Base-by-base conservation (phyloP, 257 asterid genomes). In the Forsythia suspensa region DNA sequence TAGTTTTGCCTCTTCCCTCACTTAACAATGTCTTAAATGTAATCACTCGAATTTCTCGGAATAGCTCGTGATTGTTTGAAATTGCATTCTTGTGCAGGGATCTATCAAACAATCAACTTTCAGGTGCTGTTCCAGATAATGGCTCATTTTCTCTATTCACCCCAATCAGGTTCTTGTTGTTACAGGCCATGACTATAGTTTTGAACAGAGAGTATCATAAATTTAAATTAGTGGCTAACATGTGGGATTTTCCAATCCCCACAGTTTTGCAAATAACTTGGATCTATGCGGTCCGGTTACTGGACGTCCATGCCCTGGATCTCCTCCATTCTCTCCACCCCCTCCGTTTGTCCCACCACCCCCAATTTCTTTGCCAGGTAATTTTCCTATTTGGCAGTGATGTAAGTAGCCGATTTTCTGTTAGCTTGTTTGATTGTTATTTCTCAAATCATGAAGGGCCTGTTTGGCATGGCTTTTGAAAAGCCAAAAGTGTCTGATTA, bases 241-340 rank as follows among this genome's bases (percentile, higher is more conserved):
- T 70, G 24, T 40, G 71, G 48, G 65, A 36, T 77, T 77, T 73
- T 4, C 74, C 65, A 36, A 7, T 74, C 76, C 51, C 76, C 51
- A 55, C 94, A 95, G 99, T 91, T 95, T 95, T 85, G 97, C 99
- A 9, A 95, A 95, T 88, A 95, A 95, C 82, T 85, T 93, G 88
- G 92, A 89, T 76, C 91, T 95, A 8, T 95, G 99, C 34, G 99
- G 99, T 76, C 96, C 97, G 1, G 99, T 95, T 76, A 95, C 99
- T 63, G 98, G 97, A 74, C 91, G 86, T 40, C 99, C 99, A 48
- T 95, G 99, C 88, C 99, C 99, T 3, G 99, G 99, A 79, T 93
- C 99, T 75, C 99, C 99, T 79, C 99, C 99, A 55, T 95, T 95
- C 82, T 95, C 99, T 81, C 99, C 99, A 72, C 99, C 99, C 2